Evolutionary conservation across 225 moss, liverwort and hornwort species (phyloP).

Genomic region (Marchantia polymorpha): DNA sequence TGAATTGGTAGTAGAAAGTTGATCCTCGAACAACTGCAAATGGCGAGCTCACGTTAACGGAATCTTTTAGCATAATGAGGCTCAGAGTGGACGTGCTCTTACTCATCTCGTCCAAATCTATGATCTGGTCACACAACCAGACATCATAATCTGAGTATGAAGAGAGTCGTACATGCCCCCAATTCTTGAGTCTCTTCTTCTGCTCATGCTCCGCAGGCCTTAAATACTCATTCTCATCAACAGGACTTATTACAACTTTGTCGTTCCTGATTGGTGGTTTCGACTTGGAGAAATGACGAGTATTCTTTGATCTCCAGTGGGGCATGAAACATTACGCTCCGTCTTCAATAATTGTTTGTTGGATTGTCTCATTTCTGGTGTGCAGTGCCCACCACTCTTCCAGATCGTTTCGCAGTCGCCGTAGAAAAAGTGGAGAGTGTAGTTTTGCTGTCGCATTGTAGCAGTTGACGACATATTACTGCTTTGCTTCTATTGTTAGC

Average conservation of each 20-base stretch:
- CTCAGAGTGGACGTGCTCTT: background rate
- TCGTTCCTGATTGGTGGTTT: too few relatives aligned
- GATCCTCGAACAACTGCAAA: background rate
- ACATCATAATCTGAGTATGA: too few relatives aligned
- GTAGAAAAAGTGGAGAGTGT: background rate
- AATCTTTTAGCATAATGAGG: background rate
- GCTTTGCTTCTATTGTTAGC: background rate
- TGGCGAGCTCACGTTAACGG: background rate
- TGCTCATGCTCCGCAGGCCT: background rate
- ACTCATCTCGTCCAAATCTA: too few relatives aligned
- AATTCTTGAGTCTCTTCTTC: background rate
- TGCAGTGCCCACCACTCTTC: too few relatives aligned
- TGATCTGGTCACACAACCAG: too few relatives aligned
- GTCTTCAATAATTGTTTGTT: too few relatives aligned
- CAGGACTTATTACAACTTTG: background rate
- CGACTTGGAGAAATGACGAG: too few relatives aligned
- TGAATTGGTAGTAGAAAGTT: background rate
- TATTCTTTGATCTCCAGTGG: too few relatives aligned
- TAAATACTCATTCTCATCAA: background rate
- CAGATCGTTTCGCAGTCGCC: too few relatives aligned
- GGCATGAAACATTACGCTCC: too few relatives aligned
- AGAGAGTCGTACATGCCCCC: too few relatives aligned
- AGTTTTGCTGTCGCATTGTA: background rate
- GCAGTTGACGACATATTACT: background rate
- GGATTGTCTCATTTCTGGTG: too few relatives aligned